Evolutionary conservation across 1,284 basidiomycete genomes (phyloP), one percentile per base, ranked within the genome.

Genomic region (Heterobasidion occidentale): DNA sequence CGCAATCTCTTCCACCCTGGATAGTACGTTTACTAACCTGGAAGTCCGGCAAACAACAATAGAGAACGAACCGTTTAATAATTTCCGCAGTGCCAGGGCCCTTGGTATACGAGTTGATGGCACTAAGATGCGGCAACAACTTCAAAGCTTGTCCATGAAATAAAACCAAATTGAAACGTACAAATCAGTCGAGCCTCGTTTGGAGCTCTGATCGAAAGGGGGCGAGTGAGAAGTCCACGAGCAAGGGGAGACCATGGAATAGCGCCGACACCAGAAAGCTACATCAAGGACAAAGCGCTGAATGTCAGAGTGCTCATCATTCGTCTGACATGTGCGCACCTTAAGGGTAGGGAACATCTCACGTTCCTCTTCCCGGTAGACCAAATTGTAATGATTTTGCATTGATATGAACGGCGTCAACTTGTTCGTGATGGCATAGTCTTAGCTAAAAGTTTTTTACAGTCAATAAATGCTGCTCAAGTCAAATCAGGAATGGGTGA

Each of bases 1-100:
- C 11, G 77, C 74, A 17, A 79, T 58, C 58, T 74, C 69, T 60
- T 77, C 74, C 46, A 79, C 70, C 14, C 72, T 55, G 38, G n/a
- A 42, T 42, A 3, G n/a, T n/a, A 42, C 11, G 38, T 42, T 11
- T 8, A 42, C 9, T 68, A 48, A 50, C 15, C 17, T 36, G n/a
- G 12, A 35, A 53, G 9, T n/a, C 36, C 9, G 36, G 7, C 7
- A 12, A 34, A 5, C 17, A 20, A 1, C 44, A 8, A 35, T 33
- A 36, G 38, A 38, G 20, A 46, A 60, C 63, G 42, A 58, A 64
- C 59, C 68, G 62, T 46, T 67, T 67, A 36, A 71, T 59, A 52
- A 66, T 63, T 8, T 57, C 65, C 12, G 58, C 46, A n/a, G 48
- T 60, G 12, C 55, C 35, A 33, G 36, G 54, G 9, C n/a, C 54